Evolutionary conservation across 139 green algal genomes (phyloP).

Genomic region (Coccomyxa sp.): DNA sequence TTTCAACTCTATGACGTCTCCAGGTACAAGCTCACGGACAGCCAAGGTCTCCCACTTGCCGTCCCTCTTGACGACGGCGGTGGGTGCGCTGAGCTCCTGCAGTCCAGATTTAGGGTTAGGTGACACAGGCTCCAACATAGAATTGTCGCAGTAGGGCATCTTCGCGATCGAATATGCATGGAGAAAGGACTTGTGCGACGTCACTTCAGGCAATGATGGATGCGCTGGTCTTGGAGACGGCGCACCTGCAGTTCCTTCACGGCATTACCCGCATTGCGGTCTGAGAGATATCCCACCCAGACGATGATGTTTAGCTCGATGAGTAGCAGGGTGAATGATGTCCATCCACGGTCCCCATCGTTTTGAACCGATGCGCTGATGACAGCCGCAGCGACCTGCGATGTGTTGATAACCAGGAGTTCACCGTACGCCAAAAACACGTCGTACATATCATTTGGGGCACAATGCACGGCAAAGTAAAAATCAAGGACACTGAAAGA

Average conservation of each 20-base stretch:
- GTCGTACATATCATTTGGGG: not conserved
- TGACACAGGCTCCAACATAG: not conserved
- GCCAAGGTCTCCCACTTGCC: conserved; percentile 7
- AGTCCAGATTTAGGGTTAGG: not conserved
- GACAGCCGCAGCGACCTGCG: conserved; percentile 28
- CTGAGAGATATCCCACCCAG: conserved; percentile 29
- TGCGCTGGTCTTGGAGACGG: not conserved
- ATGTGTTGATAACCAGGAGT: not conserved
- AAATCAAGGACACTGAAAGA: not conserved
- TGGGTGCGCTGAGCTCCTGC: conserved; percentile 28
- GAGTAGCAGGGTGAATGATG: conserved; percentile 35
- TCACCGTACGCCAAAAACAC: not conserved
- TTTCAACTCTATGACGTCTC: conserved; percentile 43
- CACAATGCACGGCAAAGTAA: not conserved
- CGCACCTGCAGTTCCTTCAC: conserved; percentile 42
- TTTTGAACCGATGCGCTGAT: conserved; percentile 23
- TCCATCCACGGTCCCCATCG: conserved; percentile 37
- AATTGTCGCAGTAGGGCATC: not conserved
- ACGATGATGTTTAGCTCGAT: conserved; percentile 46
- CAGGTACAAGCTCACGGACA: conserved; percentile 22
- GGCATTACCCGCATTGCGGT: conserved; percentile 43
- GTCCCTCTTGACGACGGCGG: conserved; percentile 13
- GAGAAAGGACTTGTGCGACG: not conserved
- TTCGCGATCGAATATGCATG: not conserved
- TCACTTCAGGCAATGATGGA: not conserved